phyloP scores from a whole-genome alignment of 495 filamentous ascomycete species.

The Alectoria sarmentosa region DNA sequence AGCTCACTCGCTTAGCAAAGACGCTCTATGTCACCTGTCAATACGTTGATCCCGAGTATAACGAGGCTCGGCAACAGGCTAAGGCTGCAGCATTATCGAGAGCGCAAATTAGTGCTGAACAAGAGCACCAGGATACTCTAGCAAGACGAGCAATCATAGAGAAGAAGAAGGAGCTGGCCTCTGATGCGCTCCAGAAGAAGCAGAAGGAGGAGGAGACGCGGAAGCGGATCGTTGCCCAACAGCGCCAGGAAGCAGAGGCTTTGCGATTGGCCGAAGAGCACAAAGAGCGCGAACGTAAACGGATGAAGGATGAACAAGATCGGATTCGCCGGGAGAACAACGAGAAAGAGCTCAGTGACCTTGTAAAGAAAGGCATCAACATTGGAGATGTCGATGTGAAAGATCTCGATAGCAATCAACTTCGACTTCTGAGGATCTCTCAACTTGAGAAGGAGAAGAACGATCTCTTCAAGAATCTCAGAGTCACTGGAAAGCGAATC shows the following conservation, averaged over 20 bases:
- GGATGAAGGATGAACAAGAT: conserved; percentile 82
- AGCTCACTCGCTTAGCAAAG: conserved; percentile 85
- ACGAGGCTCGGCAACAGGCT: conserved; percentile 65
- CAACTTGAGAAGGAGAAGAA: conserved; percentile 98
- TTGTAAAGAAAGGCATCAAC: conserved; percentile 87
- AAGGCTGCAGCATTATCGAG: conserved; percentile 73
- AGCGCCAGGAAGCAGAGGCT: conserved; percentile 79
- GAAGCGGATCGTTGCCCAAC: conserved; percentile 75
- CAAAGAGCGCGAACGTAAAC: conserved; percentile 79
- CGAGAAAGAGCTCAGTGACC: conserved; percentile 90
- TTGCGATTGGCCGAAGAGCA: conserved; percentile 85
- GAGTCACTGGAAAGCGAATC: conserved; percentile 88
- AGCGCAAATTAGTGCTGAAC: conserved; percentile 76
- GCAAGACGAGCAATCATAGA: conserved; percentile 86
- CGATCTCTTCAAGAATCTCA: conserved; percentile 78
- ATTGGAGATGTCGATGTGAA: conserved; percentile 68
- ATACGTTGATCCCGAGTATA: conserved; percentile 88
- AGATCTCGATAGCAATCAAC: conserved; percentile 78
- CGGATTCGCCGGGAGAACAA: conserved; percentile 89
- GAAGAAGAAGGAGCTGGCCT: conserved; percentile 91
- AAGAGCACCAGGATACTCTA: conserved; percentile 85
- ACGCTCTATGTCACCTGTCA: conserved; percentile 86
- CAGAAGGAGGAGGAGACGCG: conserved; percentile 87
- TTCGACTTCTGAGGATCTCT: conserved; percentile 88
- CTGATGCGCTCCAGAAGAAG: conserved; percentile 71